Evolutionary conservation across 2,329 filamentous ascomycete species (phyloP).

Genomic region (Drechmeria coniospora): DNA sequence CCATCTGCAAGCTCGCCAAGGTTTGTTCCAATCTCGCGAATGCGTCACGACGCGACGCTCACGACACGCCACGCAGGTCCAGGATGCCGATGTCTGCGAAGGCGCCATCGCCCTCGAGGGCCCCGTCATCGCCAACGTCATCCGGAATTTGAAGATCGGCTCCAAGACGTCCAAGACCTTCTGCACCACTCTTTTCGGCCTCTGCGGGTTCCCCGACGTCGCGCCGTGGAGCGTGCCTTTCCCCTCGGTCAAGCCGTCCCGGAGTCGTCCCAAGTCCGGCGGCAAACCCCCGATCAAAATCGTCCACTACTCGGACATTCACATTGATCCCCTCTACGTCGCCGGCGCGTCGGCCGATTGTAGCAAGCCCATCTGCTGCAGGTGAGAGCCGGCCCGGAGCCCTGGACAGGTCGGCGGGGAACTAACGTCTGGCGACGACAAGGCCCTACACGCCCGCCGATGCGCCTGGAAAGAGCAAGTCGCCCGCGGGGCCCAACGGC

Average conservation of each 20-base stretch:
- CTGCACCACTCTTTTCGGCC: constrained; percentile 36
- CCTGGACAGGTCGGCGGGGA: constrained; percentile 2
- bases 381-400: constrained; percentile 13
- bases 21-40: too few relatives aligned
- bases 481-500: constrained; percentile 35
- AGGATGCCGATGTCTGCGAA: constrained; percentile 39
- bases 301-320: constrained; percentile 45
- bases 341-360: constrained; percentile 38
- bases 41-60: too few relatives aligned
- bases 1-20: constrained; percentile 17
- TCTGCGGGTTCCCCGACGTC: constrained; percentile 33
- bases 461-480: constrained; percentile 28
- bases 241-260: constrained; percentile 23
- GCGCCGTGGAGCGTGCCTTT: constrained; percentile 26
- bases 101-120: constrained; percentile 36
- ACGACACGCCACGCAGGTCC: constrained; percentile 20
- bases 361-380: constrained; percentile 44
- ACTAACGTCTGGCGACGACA: constrained; percentile 4
- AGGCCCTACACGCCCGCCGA: constrained; percentile 31
- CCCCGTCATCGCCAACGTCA: constrained; percentile 32
- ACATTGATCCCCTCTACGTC: constrained; percentile 39
- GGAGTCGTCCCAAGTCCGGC: constrained; percentile 23
- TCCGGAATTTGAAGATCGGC: constrained; percentile 30
- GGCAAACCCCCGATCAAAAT: constrained; percentile 32
- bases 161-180: constrained; percentile 35